Conservation (phyloP, 768 basidiomycete species). For the Punctularia strigosozonata region DNA sequence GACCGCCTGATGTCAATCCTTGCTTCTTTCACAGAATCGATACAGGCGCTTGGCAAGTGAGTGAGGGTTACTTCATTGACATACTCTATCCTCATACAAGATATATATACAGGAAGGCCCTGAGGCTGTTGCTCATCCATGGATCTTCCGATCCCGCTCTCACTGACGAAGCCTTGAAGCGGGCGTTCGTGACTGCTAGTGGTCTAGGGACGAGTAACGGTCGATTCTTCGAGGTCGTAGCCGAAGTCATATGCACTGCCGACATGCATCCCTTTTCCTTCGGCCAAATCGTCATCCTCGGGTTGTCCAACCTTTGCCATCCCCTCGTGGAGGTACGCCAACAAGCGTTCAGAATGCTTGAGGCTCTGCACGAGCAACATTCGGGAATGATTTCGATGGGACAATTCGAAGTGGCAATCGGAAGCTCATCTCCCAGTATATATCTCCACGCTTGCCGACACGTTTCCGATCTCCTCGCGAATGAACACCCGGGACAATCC, state of each 20-base stretch:
- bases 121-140: conserved; percentile 55
- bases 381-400: conserved; percentile 59
- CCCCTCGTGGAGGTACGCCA: conserved; percentile 48
- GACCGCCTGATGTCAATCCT: conserved; percentile 64
- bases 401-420: conserved; percentile 61
- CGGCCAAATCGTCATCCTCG: conserved; percentile 64
- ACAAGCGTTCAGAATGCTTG: conserved; percentile 71
- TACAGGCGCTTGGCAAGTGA: conserved; percentile 54
- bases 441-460: conserved; percentile 74
- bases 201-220: conserved; percentile 43
- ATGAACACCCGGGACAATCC: conserved; percentile 59
- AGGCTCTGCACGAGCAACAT: conserved; percentile 55
- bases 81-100: conserved; percentile 6
- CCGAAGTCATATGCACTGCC: conserved; percentile 49
- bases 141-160: conserved; percentile 43
- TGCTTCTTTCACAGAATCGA: conserved; percentile 39
- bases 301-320: conserved; percentile 78
- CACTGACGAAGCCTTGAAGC: conserved; percentile 51
- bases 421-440: conserved; percentile 60
- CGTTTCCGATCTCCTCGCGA: conserved; percentile 68
- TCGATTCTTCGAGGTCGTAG: conserved; percentile 70
- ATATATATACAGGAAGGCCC: conserved; percentile 57
- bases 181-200: conserved; percentile 52
- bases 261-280: conserved; percentile 55
- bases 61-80: conserved; percentile 15